phyloP scores from a whole-genome alignment of 2,329 filamentous ascomycete genomes.

The Hansfordia pulvinata region DNA sequence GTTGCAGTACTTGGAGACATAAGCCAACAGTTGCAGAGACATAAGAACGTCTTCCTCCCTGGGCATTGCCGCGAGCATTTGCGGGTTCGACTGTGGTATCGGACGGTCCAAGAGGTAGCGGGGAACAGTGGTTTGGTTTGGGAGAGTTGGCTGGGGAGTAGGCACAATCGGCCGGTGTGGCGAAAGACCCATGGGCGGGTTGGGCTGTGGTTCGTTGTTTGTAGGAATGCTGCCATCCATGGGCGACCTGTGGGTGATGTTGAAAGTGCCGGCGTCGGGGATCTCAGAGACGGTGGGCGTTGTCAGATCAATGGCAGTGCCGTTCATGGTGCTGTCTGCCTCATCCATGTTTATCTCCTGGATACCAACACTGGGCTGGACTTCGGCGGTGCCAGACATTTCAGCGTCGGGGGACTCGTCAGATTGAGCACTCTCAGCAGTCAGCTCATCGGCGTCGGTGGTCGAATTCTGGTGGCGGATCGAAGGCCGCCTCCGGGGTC shows the following conservation, averaged over 20 bases:
- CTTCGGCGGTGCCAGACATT: conserved; percentile 66
- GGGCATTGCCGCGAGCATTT: conserved; percentile 81
- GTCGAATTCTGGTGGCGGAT: conserved; percentile 86
- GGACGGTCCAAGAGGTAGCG: conserved; percentile 68
- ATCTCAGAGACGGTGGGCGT: conserved; percentile 70
- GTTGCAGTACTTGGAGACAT: conserved; percentile 98
- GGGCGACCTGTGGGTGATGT: conserved; percentile 76
- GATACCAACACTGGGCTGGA: conserved; percentile 72
- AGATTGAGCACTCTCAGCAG: conserved; percentile 70
- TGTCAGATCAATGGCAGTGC: conserved; percentile 58
- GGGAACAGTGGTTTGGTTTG: conserved; percentile 54
- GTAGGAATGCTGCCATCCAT: conserved; percentile 76
- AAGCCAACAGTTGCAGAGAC: conserved; percentile 91
- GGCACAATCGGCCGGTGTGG: conserved; percentile 58
- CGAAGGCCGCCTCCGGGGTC: conserved; percentile 60
- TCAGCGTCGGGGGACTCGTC: conserved; percentile 66
- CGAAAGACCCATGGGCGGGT: conserved; percentile 59
- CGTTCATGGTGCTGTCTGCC: conserved; percentile 64
- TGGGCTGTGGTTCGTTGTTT: conserved; percentile 54
- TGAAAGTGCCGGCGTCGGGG: conserved; percentile 83
- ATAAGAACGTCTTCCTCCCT: conserved; percentile 96
- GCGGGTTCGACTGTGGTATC: conserved; percentile 52
- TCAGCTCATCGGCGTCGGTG: conserved; percentile 77
- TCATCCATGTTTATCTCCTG: conserved; percentile 73
- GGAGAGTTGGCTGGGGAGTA: conserved; percentile 60